Evolutionary conservation across 2,329 filamentous ascomycete species (phyloP), one percentile per base, ranked within the genome.

Genomic region (Trichophyton rubrum): DNA sequence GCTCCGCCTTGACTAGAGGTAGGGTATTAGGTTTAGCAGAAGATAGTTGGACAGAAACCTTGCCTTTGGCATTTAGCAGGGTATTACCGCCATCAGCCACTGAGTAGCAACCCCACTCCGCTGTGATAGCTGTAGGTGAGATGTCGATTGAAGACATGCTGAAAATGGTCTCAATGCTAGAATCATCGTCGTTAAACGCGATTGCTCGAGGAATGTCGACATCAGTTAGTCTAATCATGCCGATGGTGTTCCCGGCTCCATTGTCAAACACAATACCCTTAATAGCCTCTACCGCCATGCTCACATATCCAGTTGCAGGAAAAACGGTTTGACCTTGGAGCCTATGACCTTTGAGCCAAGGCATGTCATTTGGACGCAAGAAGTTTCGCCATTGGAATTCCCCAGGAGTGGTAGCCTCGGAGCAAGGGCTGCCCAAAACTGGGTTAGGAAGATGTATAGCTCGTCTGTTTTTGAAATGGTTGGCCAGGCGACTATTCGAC

Each of bases 271-370:
- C 22, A 45, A 66, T 65, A n/a, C 66, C 65, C 11, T 59, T 33
- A 2, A 63, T 55, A 0, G 68, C 69, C 58, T 72, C 70, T 2
- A 66, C 60, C 4, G 66, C 66, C 60, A 69, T 66, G 9, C 59
- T 60, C 5, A 68, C 59, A 47, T 68, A 70, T 53, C 59, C 60
- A 15, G 64, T 58, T 24, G 61, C 70, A 0, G 73, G 73, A 33
- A 70, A 73, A 1, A 75, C 63, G 17, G 67, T 65, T 17, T 67
- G 64, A 5, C 62, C 65, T 22, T 69, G 65, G 3, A 75, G 59
- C 7, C 63, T 56, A 59, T 75, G 73, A 20, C 67, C 69, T 6
- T 49, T 53, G 11, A 75, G 55, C 73, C 72, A 74, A 0, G 69
- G 66, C 1, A 68, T 40, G 30, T 72, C 68, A 0, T 61, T 49